Conservation (phyloP, 352 stramenopile genomes). For the Pythium aristosporum region DNA sequence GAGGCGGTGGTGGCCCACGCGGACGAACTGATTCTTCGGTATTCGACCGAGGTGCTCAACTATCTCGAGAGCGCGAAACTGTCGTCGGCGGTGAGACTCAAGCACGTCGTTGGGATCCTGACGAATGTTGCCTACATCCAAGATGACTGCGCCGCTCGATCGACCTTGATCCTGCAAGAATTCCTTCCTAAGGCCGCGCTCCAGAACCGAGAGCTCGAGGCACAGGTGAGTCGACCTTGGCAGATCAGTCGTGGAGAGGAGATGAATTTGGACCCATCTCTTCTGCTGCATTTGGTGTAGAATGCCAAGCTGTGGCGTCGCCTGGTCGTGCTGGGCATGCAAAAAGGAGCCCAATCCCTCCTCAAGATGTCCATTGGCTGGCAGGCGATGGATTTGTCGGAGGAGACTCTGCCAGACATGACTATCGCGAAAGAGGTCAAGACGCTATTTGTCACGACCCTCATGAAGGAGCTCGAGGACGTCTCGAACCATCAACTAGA, state of each 20-base stretch:
- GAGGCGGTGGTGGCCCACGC: constrained; percentile 54
- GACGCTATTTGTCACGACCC: constrained; percentile 49
- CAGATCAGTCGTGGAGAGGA: background rate
- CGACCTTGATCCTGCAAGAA: constrained; percentile 51
- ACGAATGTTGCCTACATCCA: constrained; percentile 74
- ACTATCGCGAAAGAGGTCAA: constrained; percentile 23
- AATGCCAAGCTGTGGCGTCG: constrained; percentile 52
- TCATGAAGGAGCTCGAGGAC: constrained; percentile 52
- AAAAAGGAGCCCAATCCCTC: constrained; percentile 60
- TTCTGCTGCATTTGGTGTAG: constrained; percentile 20
- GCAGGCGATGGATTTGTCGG: constrained; percentile 58
- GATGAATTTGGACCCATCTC: background rate
- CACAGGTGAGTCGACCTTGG: constrained; percentile 33
- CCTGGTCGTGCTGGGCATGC: constrained; percentile 46
- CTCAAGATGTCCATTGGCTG: constrained; percentile 72
- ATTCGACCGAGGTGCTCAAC: constrained; percentile 53
- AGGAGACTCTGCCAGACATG: constrained; percentile 46
- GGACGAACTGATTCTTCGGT: constrained; percentile 61
- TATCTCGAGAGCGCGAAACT: constrained; percentile 69
- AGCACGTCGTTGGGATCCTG: constrained; percentile 65
- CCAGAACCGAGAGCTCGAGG: constrained; percentile 40
- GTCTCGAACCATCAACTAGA: constrained; percentile 62
- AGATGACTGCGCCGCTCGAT: constrained; percentile 55
- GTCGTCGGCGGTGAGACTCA: constrained; percentile 55
- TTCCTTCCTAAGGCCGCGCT: constrained; percentile 49